Percentiles rank a stretch among this genome's conserved stretches.
These are phyloP conservation scores for Ehretia macrophylla DNA, from an alignment of 257 asterid genomes.

Conservation along the genomic window DNA sequence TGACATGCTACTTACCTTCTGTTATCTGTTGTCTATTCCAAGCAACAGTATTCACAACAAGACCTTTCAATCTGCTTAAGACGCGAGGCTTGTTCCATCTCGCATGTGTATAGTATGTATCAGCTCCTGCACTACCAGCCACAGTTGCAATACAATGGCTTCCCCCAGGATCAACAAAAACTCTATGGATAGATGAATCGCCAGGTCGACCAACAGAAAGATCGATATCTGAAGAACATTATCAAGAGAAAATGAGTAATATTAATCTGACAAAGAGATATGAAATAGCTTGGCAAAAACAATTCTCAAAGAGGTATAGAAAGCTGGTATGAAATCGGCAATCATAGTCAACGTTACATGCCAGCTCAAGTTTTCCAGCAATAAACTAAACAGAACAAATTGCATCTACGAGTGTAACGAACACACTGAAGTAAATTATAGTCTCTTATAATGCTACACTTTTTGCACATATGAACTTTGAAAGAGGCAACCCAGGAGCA, in stretches of 20 bases:
- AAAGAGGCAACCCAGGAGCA: too few relatives aligned
- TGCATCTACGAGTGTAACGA: too few relatives aligned
- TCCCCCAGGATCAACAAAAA: slow-evolving; percentile 94
- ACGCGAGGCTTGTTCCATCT: slow-evolving; percentile 94
- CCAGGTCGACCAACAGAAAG: slow-evolving; percentile 88
- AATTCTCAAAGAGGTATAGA: background rate
- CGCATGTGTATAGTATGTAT: slow-evolving; percentile 85
- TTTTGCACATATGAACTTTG: too few relatives aligned
- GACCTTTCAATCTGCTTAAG: slow-evolving; percentile 72
- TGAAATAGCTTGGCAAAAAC: too few relatives aligned
- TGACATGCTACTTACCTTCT: slow-evolving; percentile 49
- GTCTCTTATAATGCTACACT: too few relatives aligned
- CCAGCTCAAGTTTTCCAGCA: background rate
- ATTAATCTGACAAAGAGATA: background rate
- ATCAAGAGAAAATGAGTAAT: background rate
- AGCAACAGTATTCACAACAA: slow-evolving; percentile 74
- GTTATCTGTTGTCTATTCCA: slow-evolving; percentile 92
- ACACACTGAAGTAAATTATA: too few relatives aligned
- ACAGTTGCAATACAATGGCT: slow-evolving; percentile 91
- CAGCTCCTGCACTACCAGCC: slow-evolving; percentile 86
- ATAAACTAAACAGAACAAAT: background rate
- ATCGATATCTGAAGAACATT: slow-evolving; percentile 64
- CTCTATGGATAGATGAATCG: slow-evolving; percentile 86
- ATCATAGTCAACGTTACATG: background rate
- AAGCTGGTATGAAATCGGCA: too few relatives aligned